phyloP scores from a whole-genome alignment of 352 stramenopile genomes.

The Phytophthora citrophthora region DNA sequence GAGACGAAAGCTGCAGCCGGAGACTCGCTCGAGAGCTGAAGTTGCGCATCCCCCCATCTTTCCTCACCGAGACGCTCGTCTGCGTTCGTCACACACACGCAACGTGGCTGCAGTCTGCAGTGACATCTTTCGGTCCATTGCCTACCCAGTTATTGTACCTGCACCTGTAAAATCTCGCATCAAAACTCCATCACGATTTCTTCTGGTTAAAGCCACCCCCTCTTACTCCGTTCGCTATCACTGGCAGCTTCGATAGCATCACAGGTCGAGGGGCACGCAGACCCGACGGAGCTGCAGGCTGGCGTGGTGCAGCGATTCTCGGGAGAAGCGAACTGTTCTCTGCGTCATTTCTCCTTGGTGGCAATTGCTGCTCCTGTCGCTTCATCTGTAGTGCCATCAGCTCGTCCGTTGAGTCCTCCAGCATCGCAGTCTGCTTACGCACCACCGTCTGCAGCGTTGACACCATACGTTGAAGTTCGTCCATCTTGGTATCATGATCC shows the following conservation, averaged over 20 bases:
- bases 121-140: too few relatives aligned
- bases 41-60: constrained; percentile 1
- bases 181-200: constrained; percentile 1
- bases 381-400: constrained; percentile 20
- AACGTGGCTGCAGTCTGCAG: too few relatives aligned
- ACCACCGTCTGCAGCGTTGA: constrained; percentile 51
- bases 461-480: constrained; percentile 50
- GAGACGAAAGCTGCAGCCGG: not conserved
- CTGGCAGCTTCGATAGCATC: constrained; percentile 27
- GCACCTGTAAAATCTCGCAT: too few relatives aligned
- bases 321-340: constrained; percentile 14
- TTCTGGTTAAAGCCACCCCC: constrained; percentile 8
- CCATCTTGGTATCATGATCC: constrained; percentile 48
- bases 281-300: constrained; percentile 28
- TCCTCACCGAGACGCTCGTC: constrained; percentile 8
- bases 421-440: constrained; percentile 45
- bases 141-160: too few relatives aligned
- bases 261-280: constrained; percentile 27
- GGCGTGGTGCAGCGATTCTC: constrained; percentile 17
- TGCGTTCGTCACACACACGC: too few relatives aligned
- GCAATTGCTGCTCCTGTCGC: constrained; percentile 14
- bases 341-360: constrained; percentile 4
- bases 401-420: constrained; percentile 38
- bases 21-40: constrained; percentile 10
- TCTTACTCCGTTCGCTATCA: constrained; percentile 7